These are phyloP conservation scores for Aspergillus sp. DNA, from an alignment of 2,329 filamentous ascomycete genomes.

Conservation along the genomic window DNA sequence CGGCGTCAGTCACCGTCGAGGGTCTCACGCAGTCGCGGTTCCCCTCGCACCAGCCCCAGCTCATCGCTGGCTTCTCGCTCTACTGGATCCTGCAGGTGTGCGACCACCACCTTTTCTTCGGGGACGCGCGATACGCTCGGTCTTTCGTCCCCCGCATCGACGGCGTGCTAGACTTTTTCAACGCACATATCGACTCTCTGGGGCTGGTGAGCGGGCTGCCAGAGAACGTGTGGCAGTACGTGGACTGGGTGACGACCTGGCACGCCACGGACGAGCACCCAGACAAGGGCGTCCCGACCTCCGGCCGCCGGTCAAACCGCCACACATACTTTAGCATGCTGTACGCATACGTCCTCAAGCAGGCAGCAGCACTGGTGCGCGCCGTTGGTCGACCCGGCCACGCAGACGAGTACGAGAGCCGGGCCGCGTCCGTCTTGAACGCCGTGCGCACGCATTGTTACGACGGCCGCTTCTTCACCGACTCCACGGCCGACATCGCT, in stretches of 20 bases:
- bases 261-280: slow-evolving; percentile 26
- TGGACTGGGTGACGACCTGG: slow-evolving; percentile 36
- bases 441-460: slow-evolving; percentile 28
- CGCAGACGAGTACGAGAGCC: slow-evolving; percentile 24
- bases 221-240: slow-evolving; percentile 30
- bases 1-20: slow-evolving; percentile 22
- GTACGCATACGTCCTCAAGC: slow-evolving; percentile 36
- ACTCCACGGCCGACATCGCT: slow-evolving; percentile 31
- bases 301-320: slow-evolving; percentile 33
- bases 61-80: slow-evolving; percentile 29
- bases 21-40: slow-evolving; percentile 31
- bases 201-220: slow-evolving; percentile 24
- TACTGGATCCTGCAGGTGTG: slow-evolving; percentile 32
- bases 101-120: slow-evolving; percentile 31
- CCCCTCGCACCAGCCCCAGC: slow-evolving; percentile 29
- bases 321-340: slow-evolving; percentile 44
- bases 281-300: slow-evolving; percentile 40
- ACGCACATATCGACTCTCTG: slow-evolving; percentile 14
- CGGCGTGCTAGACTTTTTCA: slow-evolving; percentile 23
- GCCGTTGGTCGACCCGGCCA: slow-evolving; percentile 33
- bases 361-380: slow-evolving; percentile 30
- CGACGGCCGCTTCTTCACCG: slow-evolving; percentile 29
- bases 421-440: slow-evolving; percentile 15
- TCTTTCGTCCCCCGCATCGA: slow-evolving; percentile 23
- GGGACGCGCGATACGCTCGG: slow-evolving; percentile 22